Evolutionary conservation across 805 yeast species (phyloP).

Genomic region (Cyberlindnera americana): DNA sequence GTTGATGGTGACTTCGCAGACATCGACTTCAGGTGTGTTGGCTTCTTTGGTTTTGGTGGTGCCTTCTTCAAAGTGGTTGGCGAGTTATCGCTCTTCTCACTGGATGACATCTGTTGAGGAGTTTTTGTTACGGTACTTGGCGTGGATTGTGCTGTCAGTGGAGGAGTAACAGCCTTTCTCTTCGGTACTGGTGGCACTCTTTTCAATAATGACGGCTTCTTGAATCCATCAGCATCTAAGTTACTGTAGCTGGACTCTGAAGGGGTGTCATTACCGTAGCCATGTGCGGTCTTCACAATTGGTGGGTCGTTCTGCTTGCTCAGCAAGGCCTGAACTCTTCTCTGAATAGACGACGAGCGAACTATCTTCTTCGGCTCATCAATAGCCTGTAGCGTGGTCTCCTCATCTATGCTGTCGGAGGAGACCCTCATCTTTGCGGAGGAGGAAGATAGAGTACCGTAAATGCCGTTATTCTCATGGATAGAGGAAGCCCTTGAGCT

Average conservation of each 20-base stretch:
- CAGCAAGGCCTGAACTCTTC: conserved; percentile 27
- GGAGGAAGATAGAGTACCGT: conserved; percentile 14
- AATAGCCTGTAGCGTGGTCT: conserved; percentile 10
- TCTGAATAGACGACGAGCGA: conserved; percentile 28
- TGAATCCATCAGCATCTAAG: conserved; percentile 28
- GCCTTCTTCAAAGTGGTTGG: conserved; percentile 24
- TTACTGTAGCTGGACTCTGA: conserved; percentile 20
- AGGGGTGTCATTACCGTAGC: conserved; percentile 67
- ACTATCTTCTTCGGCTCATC: conserved; percentile 9
- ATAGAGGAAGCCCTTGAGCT: conserved; percentile 29
- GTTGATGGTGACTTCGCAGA: conserved; percentile 12
- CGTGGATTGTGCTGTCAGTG: conserved; percentile 26
- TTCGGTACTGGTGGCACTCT: conserved; percentile 17
- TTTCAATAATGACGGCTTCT: conserved; percentile 22
- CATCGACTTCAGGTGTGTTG: conserved; percentile 45
- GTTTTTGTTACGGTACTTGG: conserved; percentile 26
- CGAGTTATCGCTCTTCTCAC: conserved; percentile 7
- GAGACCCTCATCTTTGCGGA: conserved; percentile 18
- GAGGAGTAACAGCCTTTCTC: conserved; percentile 23
- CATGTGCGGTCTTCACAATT: conserved; percentile 62
- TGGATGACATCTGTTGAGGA: conserved; percentile 8
- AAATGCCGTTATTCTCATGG: conserved; percentile 23
- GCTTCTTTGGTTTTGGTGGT: conserved; percentile 67
- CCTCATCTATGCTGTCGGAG: conserved; percentile 26
- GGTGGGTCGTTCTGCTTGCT: conserved; percentile 41